phyloP scores from a whole-genome alignment of 2,329 filamentous ascomycete species.

The Xylaria sp. region DNA sequence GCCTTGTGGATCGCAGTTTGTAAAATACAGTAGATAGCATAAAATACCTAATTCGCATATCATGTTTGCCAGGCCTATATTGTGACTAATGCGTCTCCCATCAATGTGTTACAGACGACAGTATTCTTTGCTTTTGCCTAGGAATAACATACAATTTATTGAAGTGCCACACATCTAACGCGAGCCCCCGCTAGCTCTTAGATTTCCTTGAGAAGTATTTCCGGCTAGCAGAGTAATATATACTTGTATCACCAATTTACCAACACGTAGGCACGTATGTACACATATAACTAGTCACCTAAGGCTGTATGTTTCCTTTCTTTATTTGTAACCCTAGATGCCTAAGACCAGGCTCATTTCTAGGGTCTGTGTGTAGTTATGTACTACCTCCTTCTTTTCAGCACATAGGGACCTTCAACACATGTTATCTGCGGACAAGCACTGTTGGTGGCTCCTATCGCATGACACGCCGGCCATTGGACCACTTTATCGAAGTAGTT shows the following conservation, averaged over 20 bases:
- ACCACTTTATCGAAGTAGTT: no score
- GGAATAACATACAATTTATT: neutral
- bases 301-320: neutral
- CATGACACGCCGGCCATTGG: no score
- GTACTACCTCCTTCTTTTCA: no score
- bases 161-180: no score
- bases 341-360: neutral
- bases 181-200: no score
- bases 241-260: neutral
- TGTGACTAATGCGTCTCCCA: neutral
- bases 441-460: no score
- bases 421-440: no score
- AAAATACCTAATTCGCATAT: constrained; percentile 32
- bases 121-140: neutral
- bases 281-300: neutral
- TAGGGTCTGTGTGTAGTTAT: no score
- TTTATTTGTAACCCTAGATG: neutral
- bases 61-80: neutral
- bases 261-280: neutral
- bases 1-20: constrained; percentile 9
- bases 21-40: constrained; percentile 37
- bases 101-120: neutral
- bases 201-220: neutral
- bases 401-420: no score
- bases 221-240: neutral